phyloP scores from a whole-genome alignment of 352 stramenopile genomes.

The Phytophthora pseudosyringae region DNA sequence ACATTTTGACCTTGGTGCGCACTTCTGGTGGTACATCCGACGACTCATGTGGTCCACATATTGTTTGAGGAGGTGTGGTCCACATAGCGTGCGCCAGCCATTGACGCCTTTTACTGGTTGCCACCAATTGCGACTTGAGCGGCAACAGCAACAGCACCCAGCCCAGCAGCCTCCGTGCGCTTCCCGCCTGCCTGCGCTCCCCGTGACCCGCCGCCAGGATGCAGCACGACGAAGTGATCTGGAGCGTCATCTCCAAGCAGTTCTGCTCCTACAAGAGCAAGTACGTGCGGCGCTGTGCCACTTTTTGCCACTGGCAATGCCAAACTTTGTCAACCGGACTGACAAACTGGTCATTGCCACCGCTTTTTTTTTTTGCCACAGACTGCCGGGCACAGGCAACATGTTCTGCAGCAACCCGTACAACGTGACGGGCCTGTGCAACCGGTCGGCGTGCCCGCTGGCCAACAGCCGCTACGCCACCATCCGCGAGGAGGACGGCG shows the following conservation, averaged over 20 bases:
- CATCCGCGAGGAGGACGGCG: slow-evolving; percentile 96
- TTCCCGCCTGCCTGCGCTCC: slow-evolving; percentile 1
- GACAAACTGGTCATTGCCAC: slow-evolving; percentile 6
- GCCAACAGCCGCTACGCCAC: slow-evolving; percentile 99
- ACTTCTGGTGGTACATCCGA: not conserved
- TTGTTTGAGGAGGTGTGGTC: too few species aligned
- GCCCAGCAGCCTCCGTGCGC: not conserved
- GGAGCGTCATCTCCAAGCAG: slow-evolving; percentile 98
- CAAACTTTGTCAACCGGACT: not conserved
- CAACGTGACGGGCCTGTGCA: slow-evolving; percentile 98
- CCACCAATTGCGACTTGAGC: slow-evolving; percentile 34
- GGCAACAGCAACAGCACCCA: slow-evolving; percentile 7
- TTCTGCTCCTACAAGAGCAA: slow-evolving; percentile 99
- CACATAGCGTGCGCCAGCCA: not conserved
- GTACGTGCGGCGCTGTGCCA: slow-evolving; percentile 37
- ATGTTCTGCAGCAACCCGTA: slow-evolving; percentile 99
- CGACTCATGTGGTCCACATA: too few species aligned
- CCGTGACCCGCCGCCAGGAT: slow-evolving; percentile 47
- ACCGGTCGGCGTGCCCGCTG: slow-evolving; percentile 95
- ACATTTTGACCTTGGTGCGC: too few species aligned
- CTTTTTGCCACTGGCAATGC: not conserved
- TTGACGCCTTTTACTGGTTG: slow-evolving; percentile 33
- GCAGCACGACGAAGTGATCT: slow-evolving; percentile 99
- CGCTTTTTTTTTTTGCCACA: slow-evolving; percentile 7
- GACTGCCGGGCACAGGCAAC: slow-evolving; percentile 84